Conservation (phyloP, 495 filamentous ascomycete genomes). For the Umbilicaria muhlenbergii region DNA sequence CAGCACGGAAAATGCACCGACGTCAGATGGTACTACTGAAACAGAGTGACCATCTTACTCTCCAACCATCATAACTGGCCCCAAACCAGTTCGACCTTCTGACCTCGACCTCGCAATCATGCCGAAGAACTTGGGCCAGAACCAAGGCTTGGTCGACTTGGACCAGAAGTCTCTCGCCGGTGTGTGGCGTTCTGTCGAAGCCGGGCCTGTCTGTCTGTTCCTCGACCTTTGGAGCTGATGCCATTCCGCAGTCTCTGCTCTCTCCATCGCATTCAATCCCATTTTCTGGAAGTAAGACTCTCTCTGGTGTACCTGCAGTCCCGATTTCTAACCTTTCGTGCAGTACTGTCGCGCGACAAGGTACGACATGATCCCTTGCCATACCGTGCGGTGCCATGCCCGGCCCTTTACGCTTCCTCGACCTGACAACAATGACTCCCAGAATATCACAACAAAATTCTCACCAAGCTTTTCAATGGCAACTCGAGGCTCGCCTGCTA, state of each 20-base stretch:
- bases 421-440: neutral
- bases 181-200: slow-evolving; percentile 11
- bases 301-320: neutral
- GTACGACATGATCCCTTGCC: slow-evolving; percentile 14
- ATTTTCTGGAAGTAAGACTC: slow-evolving; percentile 41
- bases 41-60: too few species aligned
- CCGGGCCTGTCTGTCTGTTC: neutral
- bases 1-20: too few species aligned
- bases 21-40: too few species aligned
- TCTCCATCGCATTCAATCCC: slow-evolving; percentile 37
- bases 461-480: slow-evolving; percentile 75
- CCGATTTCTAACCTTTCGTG: neutral
- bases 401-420: neutral
- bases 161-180: slow-evolving; percentile 28
- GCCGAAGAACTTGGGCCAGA: neutral
- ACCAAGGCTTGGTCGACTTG: slow-evolving; percentile 21
- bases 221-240: neutral
- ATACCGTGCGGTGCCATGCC: neutral
- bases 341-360: slow-evolving; percentile 32
- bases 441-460: slow-evolving; percentile 84
- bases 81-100: too few species aligned
- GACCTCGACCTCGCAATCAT: neutral
- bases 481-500: slow-evolving; percentile 78
- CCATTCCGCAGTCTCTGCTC: slow-evolving; percentile 24
- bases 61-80: too few species aligned